Evolutionary conservation across 345 rosid species (phyloP), one percentile per base, ranked within the genome.

Genomic region (Corchorus olitorius): DNA sequence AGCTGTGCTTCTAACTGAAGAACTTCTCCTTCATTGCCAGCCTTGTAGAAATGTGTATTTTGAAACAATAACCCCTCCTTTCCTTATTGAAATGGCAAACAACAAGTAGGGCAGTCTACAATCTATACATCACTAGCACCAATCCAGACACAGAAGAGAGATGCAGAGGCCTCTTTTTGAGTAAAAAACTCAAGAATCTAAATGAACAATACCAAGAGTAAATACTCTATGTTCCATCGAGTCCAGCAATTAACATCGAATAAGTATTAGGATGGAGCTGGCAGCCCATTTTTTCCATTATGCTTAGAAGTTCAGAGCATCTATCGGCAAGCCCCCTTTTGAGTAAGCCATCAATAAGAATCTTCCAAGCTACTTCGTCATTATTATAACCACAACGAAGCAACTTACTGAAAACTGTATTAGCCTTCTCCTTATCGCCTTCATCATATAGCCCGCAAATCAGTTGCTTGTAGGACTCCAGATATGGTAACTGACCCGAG

Each of bases 341-440:
- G 52, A 91, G 91, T 3, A 92, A 83, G 52, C 98, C 98, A 74
- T 94, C 97, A 59, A 92, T 71, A 74, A 94, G 84, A 66, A 94
- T 85, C 72, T 89, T 90, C 98, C 97, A 94, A 78, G 92, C 94
- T 70, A 94, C 73, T 81, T 94, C 98, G 78, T 94, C 97, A 73
- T 77, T 53, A 76, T 89, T 85, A 82, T 92, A 92, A 64, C 89
- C 90, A 77, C 87, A 87, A 55, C 8, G 74, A 77, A 94, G 89
- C 81, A 92, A 76, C 65, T 81, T 82, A 73, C 58, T 50, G 61
- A 94, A 92, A 62, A 89, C 81, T 13, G 63, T 76, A 66, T 70
- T 76, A 69, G 90, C 97, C 87, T 83, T 87, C 75, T 89, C 88
- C n/a, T 80, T 75, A 6, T 90, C 79, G 68, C 86, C 90, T 45